These are phyloP conservation scores for Stevia rebaudiana DNA, from an alignment of 140 eudicot species.

Conservation along the genomic window DNA sequence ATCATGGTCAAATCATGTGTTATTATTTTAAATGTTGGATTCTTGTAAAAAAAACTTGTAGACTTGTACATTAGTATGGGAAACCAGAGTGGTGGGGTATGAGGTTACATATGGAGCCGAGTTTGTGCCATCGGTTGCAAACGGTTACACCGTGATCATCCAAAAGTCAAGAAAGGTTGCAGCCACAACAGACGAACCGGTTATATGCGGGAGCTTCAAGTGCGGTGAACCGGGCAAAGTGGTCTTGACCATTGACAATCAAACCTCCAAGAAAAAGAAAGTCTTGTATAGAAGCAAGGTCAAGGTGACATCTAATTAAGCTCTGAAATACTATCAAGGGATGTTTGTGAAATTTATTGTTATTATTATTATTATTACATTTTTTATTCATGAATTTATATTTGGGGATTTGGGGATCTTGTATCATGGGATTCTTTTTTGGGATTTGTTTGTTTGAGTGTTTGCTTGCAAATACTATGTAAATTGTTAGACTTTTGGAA, in stretches of 20 bases:
- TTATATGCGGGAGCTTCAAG: conserved; percentile 56
- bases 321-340: background rate
- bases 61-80: conserved; percentile 75
- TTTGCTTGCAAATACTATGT: conserved; percentile 32
- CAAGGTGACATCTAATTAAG: conserved; percentile 32
- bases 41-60: too few relatives aligned
- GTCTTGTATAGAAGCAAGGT: conserved; percentile 64
- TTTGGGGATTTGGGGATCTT: conserved; percentile 35
- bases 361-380: conserved; percentile 30
- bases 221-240: conserved; percentile 71
- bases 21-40: too few relatives aligned
- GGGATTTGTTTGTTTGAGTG: conserved; percentile 41
- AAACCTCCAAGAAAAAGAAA: conserved; percentile 73
- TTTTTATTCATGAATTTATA: conserved; percentile 35
- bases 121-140: conserved; percentile 64
- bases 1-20: too few relatives aligned
- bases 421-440: conserved; percentile 38
- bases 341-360: conserved; percentile 26
- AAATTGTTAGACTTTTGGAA: conserved; percentile 34
- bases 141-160: conserved; percentile 62
- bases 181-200: conserved; percentile 35
- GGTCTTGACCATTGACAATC: conserved; percentile 60
- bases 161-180: conserved; percentile 55
- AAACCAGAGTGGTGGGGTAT: conserved; percentile 62
- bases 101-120: conserved; percentile 82